Conservation (phyloP, 306 rosid species). For the Lathyrus sativus region DNA sequence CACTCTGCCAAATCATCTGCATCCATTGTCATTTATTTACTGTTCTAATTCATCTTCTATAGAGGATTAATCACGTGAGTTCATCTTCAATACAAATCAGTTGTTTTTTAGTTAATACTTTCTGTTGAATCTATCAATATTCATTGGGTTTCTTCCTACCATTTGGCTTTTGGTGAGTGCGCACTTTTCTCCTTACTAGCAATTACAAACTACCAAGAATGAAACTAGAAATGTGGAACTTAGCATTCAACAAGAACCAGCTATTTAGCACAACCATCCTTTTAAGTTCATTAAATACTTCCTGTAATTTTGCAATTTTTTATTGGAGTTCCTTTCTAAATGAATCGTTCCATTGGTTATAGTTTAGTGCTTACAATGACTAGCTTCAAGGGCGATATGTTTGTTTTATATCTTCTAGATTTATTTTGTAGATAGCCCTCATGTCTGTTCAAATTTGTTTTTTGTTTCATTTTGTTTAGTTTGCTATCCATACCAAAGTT, state of each 20-base stretch:
- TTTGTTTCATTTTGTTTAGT: not conserved
- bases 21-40: not conserved
- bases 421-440: not conserved
- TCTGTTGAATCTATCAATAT: not conserved
- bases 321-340: constrained; percentile 4
- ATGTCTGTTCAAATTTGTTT: not conserved
- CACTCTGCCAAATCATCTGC: not conserved
- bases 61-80: not conserved
- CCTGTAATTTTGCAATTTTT: not conserved
- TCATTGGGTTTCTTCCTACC: not conserved
- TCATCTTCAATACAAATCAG: not conserved
- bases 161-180: not conserved
- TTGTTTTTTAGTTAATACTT: not conserved
- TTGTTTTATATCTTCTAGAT: constrained; percentile 7
- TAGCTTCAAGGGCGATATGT: constrained; percentile 18
- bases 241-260: not conserved
- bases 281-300: constrained; percentile 9
- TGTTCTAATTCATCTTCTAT: not conserved
- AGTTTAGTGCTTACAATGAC: not conserved
- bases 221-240: not conserved
- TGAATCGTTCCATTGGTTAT: not conserved
- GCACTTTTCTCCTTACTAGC: not conserved
- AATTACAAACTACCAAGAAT: not conserved
- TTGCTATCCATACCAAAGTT: constrained; percentile 11
- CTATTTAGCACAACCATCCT: not conserved